Conservation (phyloP, 805 yeast species). For the Saturnispora gosingensis region DNA sequence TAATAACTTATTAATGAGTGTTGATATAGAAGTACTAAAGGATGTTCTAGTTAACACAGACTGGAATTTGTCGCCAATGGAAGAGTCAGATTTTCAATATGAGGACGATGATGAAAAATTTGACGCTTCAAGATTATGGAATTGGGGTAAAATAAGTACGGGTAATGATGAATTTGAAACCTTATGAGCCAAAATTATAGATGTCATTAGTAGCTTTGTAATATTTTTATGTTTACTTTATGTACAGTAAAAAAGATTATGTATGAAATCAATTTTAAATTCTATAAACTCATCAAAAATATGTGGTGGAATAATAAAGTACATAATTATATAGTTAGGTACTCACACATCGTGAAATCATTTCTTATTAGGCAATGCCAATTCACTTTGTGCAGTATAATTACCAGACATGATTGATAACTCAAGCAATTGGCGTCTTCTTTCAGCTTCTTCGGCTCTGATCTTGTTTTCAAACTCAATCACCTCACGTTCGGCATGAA, state of each 20-base stretch:
- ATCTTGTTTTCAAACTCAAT: conserved; percentile 26
- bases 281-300: background rate
- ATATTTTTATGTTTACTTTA: background rate
- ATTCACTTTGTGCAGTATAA: conserved; percentile 25
- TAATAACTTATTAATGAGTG: conserved; percentile 2
- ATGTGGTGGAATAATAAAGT: background rate
- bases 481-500: conserved; percentile 28
- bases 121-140: conserved; percentile 5
- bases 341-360: background rate
- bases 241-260: background rate
- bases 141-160: conserved; percentile 4
- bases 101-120: background rate
- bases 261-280: background rate
- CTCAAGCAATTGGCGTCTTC: conserved; percentile 26
- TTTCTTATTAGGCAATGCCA: conserved; percentile 8
- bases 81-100: background rate
- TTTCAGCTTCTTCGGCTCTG: conserved; percentile 25
- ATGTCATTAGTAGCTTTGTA: background rate
- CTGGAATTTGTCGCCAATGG: conserved; percentile 1
- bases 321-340: background rate
- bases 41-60: background rate
- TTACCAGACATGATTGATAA: conserved; percentile 26
- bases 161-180: conserved; percentile 3
- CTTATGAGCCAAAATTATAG: background rate
- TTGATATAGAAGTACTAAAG: conserved; percentile 1